Conservation (phyloP, 2,329 filamentous ascomycete genomes). For the Cercospora zeae-maydis region DNA sequence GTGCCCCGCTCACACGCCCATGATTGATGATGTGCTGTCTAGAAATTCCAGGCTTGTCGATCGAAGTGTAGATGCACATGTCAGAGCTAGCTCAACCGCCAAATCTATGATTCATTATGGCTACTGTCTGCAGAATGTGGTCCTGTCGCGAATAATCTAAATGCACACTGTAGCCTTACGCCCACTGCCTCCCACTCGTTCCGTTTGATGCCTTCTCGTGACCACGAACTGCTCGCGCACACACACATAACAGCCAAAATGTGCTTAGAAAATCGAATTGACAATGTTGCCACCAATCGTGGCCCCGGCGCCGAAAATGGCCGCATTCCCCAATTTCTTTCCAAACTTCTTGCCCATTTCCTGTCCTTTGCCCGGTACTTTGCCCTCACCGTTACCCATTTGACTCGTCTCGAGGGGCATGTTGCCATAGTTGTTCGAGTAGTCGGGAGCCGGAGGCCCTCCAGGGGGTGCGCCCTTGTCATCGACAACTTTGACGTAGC, state of each 20-base stretch:
- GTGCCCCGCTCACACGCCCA: neutral
- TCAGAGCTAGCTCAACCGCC: neutral
- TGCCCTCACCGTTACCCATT: constrained; percentile 46
- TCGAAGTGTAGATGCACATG: neutral
- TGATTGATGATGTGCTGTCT: neutral
- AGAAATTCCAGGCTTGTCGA: neutral
- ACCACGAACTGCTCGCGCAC: neutral
- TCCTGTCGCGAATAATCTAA: neutral
- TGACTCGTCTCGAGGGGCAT: constrained; percentile 73
- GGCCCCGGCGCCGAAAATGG: constrained; percentile 89
- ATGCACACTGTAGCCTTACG: constrained; percentile 6
- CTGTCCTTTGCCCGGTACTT: constrained; percentile 55
- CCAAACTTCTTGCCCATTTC: constrained; percentile 40
- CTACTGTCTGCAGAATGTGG: neutral
- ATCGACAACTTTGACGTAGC: constrained; percentile 73
- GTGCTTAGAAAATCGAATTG: constrained; percentile 24
- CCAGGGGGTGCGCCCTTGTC: constrained; percentile 52
- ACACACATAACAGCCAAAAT: neutral
- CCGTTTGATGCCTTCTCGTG: neutral
- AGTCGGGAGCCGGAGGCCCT: constrained; percentile 47
- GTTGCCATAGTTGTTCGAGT: constrained; percentile 55
- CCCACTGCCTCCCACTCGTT: neutral
- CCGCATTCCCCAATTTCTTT: constrained; percentile 83
- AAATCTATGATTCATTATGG: neutral
- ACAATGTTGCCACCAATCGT: constrained; percentile 65